A percentile compares a stretch with the other conserved stretches of the same genome.
Evolutionary conservation across 768 basidiomycete genomes (phyloP).

Genomic region (Suillus ampliporus): DNA sequence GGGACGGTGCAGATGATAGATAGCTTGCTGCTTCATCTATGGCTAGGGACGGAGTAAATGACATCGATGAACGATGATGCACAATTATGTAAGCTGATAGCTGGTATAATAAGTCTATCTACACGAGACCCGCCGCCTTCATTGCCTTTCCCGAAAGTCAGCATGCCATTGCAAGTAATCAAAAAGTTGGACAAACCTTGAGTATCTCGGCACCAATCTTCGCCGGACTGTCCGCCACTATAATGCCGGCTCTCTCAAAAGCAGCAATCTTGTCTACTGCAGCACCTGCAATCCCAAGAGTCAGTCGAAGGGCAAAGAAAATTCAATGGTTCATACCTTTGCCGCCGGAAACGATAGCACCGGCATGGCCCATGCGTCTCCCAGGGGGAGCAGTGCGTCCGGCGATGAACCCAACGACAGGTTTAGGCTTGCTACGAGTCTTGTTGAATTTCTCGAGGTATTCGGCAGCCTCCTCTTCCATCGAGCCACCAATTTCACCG

Average conservation of each 20-base stretch:
- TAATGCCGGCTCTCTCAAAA: constrained; percentile 87
- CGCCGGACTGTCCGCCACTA: constrained; percentile 95
- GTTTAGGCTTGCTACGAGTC: constrained; percentile 84
- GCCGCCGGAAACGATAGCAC: constrained; percentile 97
- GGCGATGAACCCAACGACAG: constrained; percentile 97
- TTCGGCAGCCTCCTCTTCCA: constrained; percentile 99
- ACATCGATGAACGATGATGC: constrained; percentile 26
- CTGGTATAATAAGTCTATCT: constrained; percentile 33
- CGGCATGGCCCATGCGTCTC: constrained; percentile 97
- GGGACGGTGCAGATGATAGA: constrained; percentile 60
- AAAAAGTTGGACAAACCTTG: constrained; percentile 58
- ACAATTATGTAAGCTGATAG: constrained; percentile 44
- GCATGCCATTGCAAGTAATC: constrained; percentile 15
- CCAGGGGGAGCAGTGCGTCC: constrained; percentile 98
- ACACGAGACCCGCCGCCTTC: constrained; percentile 75
- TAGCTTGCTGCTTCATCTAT: constrained; percentile 70
- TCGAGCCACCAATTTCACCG: constrained; percentile 97
- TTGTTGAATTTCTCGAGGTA: constrained; percentile 94
- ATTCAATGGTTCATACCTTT: constrained; percentile 64
- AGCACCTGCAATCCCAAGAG: constrained; percentile 56
- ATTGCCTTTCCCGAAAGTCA: constrained; percentile 59
- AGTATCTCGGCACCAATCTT: constrained; percentile 92
- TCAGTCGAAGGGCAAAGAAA: background rate
- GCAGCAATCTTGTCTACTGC: constrained; percentile 94
- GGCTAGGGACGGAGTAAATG: constrained; percentile 40